Base-by-base conservation (phyloP, 129 eudicot genomes). In the Chrysanthemum makinoi region DNA sequence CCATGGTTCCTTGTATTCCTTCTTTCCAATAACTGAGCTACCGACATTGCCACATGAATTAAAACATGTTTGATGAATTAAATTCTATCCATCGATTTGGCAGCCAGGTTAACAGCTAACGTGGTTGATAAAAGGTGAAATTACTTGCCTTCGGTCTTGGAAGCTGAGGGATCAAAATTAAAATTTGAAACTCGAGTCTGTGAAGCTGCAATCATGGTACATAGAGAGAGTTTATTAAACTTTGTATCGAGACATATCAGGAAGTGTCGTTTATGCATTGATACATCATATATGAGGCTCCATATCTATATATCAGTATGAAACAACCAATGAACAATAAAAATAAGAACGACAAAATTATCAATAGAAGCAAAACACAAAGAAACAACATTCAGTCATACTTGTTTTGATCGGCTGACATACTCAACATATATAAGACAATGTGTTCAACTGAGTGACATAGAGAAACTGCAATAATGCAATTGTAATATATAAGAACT, bases 1-100 rank as follows among this genome's bases (percentile, higher is more conserved):
- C 98, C 98, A 93, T 76, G 96, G 98, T 77, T 93, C 98, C 72
- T 85, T 87, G 82, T 89, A 93, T 64, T 93, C 96, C 58, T 89
- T 85, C 66, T 65, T 59, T 64, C 64, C 74, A 59, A 55, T 50
- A 20, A 64, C 62, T 18, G 82, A 46, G 69, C 54, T 59, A 9
- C 73, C 59, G 69, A 76, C 73, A 74, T 22, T 62, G 67, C 51
- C 84, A 68, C 78, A 85, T 80, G 77, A 80, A 81, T 28, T 58
- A 69, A 66, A 39, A 70, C 18, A 51, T 51, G 28, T 28, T 19
- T 24, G 19, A 47, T 13, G 22, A 54, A 72, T 24, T 17, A n/a
- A 50, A 30, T 2, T 24, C n/a, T n/a, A n/a, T n/a, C n/a, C n/a
- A 22, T n/a, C n/a, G n/a, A n/a, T n/a, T 44, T 46, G 44, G 65